phyloP scores from a whole-genome alignment of 1,284 basidiomycete species.

The Trametes pubescens region DNA sequence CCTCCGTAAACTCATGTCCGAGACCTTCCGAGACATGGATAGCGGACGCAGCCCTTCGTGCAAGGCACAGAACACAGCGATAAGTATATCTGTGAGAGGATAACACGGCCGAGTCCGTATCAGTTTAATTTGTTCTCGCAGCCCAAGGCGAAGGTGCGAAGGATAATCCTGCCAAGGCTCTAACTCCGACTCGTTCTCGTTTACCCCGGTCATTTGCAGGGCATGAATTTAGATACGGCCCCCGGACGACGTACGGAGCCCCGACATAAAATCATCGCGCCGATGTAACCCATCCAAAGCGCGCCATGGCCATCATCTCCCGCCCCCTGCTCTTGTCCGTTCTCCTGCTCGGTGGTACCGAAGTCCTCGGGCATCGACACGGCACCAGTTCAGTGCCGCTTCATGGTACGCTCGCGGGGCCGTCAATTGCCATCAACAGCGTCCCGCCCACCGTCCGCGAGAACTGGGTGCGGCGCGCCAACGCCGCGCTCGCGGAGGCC shows the following conservation, averaged over 20 bases:
- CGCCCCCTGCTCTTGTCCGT: neutral
- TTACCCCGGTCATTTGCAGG: too few relatives aligned
- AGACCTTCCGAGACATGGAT: neutral
- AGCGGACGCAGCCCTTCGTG: neutral
- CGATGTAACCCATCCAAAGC: too few relatives aligned
- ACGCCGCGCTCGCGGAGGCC: constrained; percentile 23
- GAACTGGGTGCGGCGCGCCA: constrained; percentile 27
- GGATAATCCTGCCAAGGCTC: neutral
- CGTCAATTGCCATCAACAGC: constrained; percentile 21
- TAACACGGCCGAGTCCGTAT: neutral
- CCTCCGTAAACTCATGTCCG: too few relatives aligned
- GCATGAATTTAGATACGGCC: too few relatives aligned
- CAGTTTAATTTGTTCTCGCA: neutral
- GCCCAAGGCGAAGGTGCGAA: neutral
- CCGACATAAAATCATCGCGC: too few relatives aligned
- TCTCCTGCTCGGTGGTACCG: neutral
- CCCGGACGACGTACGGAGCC: too few relatives aligned
- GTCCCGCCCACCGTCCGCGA: constrained; percentile 24
- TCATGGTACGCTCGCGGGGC: constrained; percentile 13
- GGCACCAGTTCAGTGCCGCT: neutral
- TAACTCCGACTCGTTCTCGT: too few relatives aligned
- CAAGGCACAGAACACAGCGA: neutral
- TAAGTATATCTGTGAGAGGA: neutral
- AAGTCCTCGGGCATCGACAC: neutral
- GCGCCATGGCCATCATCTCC: neutral